phyloP scores from a whole-genome alignment of 192 early-diverging fungal species.

The Coemansia sp. region DNA sequence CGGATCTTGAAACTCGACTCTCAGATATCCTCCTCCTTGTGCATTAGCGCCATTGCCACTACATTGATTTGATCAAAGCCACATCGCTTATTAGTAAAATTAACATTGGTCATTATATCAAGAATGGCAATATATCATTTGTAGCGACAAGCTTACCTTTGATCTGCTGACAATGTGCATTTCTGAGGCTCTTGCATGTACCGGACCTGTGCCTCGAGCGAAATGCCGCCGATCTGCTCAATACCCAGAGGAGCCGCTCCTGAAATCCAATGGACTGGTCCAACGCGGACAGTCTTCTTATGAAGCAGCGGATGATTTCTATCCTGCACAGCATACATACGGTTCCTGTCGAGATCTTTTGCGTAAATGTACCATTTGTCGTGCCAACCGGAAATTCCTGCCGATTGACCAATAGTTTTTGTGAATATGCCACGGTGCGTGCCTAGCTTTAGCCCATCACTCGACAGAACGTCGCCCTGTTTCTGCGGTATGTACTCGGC shows the following conservation, averaged over 20 bases:
- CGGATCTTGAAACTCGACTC: slow-evolving; percentile 55
- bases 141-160: neutral
- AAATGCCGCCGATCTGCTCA: neutral
- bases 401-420: slow-evolving; percentile 82
- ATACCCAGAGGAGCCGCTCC: slow-evolving; percentile 19
- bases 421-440: slow-evolving; percentile 66
- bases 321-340: slow-evolving; percentile 68
- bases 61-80: neutral
- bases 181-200: slow-evolving; percentile 59
- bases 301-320: slow-evolving; percentile 45
- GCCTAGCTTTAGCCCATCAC: slow-evolving; percentile 31
- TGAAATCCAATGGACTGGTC: slow-evolving; percentile 56
- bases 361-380: slow-evolving; percentile 75
- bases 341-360: slow-evolving; percentile 63
- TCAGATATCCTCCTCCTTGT: slow-evolving; percentile 9
- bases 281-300: slow-evolving; percentile 15
- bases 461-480: slow-evolving; percentile 45
- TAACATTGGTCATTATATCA: neutral
- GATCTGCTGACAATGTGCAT: slow-evolving; percentile 34
- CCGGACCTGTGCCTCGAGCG: slow-evolving; percentile 57
- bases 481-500: slow-evolving; percentile 58
- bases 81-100: neutral
- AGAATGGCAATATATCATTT: too few species aligned
- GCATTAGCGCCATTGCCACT: neutral
- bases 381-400: slow-evolving; percentile 61